Percentiles rank a stretch among this genome's conserved stretches.
These are phyloP conservation scores for Nigrograna mackinnonii DNA, from an alignment of 2,329 filamentous ascomycete genomes.

Conservation along the genomic window DNA sequence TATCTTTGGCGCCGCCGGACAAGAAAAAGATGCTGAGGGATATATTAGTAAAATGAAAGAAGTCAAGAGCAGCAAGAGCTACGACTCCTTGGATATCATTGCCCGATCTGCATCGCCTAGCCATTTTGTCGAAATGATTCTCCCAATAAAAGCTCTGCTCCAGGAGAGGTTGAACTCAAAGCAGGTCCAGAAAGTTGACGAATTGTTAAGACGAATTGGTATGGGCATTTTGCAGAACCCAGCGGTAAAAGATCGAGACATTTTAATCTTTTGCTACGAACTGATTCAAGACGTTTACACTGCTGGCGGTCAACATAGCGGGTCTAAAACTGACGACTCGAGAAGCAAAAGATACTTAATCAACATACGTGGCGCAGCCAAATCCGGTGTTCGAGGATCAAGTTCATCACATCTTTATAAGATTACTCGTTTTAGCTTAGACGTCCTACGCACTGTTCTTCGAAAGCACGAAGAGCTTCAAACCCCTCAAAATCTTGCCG, in stretches of 20 bases:
- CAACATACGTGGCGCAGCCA: conserved; percentile 75
- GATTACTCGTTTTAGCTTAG: conserved; percentile 83
- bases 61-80: conserved; percentile 97
- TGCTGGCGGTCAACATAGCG: conserved; percentile 53
- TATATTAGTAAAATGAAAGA: conserved; percentile 97
- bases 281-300: conserved; percentile 86
- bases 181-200: conserved; percentile 87
- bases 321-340: conserved; percentile 34
- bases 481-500: conserved; percentile 76
- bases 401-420: conserved; percentile 86
- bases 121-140: conserved; percentile 74
- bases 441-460: conserved; percentile 81
- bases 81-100: conserved; percentile 93
- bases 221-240: conserved; percentile 83
- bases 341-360: conserved; percentile 74
- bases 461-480: conserved; percentile 83
- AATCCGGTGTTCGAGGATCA: conserved; percentile 69
- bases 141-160: conserved; percentile 77
- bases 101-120: conserved; percentile 79
- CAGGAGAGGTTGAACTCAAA: conserved; percentile 82
- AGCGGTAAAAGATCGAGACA: conserved; percentile 75
- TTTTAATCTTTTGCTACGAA: conserved; percentile 94
- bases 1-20: conserved; percentile 87
- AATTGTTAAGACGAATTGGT: conserved; percentile 80
- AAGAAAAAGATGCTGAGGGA: conserved; percentile 96